These are phyloP conservation scores for Bacterosira constricta DNA, from an alignment of 108 stramenopile species.

Conservation along the genomic window DNA sequence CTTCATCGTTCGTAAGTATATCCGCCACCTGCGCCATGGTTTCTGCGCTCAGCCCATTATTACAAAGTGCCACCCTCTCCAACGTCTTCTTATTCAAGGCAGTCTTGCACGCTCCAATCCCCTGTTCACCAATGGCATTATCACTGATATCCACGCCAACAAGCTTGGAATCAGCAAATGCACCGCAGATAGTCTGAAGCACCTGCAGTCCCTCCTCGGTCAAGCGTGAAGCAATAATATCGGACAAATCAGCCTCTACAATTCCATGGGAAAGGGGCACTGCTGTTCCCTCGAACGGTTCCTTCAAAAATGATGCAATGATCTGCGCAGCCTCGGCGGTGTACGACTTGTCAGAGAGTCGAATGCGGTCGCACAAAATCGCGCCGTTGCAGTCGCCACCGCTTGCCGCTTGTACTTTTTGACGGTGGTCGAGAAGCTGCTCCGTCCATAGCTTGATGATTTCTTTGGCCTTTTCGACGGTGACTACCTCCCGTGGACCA, in stretches of 20 bases:
- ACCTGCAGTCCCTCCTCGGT: slow-evolving; percentile 51
- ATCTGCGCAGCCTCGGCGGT: slow-evolving; percentile 47
- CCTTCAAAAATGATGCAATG: slow-evolving; percentile 40
- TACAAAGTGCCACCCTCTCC: slow-evolving; percentile 43
- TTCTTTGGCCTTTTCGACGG: slow-evolving; percentile 30
- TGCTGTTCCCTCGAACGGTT: slow-evolving; percentile 30
- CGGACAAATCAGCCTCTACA: slow-evolving; percentile 36
- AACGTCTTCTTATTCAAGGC: slow-evolving; percentile 44
- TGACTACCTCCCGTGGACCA: slow-evolving; percentile 47
- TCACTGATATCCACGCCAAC: slow-evolving; percentile 51
- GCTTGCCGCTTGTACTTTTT: slow-evolving; percentile 10
- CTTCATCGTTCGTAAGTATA: slow-evolving; percentile 49
- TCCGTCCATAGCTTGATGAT: slow-evolving; percentile 36
- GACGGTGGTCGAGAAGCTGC: slow-evolving; percentile 41
- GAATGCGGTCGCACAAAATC: slow-evolving; percentile 48
- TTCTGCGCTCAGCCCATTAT: slow-evolving; percentile 45
- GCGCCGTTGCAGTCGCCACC: slow-evolving; percentile 4
- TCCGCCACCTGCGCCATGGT: slow-evolving; percentile 52
- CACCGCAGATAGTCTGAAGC: slow-evolving; percentile 46
- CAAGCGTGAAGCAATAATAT: slow-evolving; percentile 50
- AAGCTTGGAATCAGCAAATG: slow-evolving; percentile 44
- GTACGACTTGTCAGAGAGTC: slow-evolving; percentile 50
- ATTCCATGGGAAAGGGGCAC: slow-evolving; percentile 44
- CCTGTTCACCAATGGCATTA: slow-evolving; percentile 60
- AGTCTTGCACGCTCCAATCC: slow-evolving; percentile 34